Conservation (phyloP, 1,284 basidiomycete genomes). For the Moesziomyces parantarcticus region DNA sequence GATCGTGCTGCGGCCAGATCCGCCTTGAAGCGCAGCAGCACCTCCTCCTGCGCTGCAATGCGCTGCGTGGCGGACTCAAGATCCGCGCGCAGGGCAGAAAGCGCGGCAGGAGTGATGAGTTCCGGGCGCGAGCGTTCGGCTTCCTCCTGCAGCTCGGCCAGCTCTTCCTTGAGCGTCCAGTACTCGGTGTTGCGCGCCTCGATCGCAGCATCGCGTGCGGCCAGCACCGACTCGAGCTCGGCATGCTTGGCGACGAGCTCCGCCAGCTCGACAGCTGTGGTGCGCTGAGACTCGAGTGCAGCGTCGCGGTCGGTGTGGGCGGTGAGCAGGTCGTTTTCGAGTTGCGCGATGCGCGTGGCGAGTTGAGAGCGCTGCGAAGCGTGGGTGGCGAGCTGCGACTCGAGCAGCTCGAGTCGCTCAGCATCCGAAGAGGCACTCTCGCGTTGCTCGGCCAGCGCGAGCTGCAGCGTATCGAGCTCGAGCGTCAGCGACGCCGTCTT, state of each 20-base stretch:
- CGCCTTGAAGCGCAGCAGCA: constrained; percentile 17
- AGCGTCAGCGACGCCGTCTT: background rate
- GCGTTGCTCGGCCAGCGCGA: constrained; percentile 29
- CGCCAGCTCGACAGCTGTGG: background rate
- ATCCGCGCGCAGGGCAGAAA: constrained; percentile 2
- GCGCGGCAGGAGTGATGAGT: background rate
- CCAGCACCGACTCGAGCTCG: constrained; percentile 15
- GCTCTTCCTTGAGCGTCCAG: constrained; percentile 56
- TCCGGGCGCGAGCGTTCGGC: constrained; percentile 16
- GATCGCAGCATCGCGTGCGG: constrained; percentile 21
- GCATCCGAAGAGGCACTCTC: constrained; percentile 11
- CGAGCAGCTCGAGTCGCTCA: constrained; percentile 16
- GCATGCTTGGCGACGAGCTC: constrained; percentile 5
- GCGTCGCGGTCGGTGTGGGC: background rate
- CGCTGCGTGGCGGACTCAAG: background rate
- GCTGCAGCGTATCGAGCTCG: constrained; percentile 4
- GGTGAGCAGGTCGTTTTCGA: background rate
- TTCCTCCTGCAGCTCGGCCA: constrained; percentile 50
- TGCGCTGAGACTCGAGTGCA: background rate
- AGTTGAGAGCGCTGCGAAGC: background rate
- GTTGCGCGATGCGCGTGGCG: background rate
- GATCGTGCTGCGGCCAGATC: constrained; percentile 13
- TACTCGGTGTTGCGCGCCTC: constrained; percentile 38
- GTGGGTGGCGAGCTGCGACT: constrained; percentile 8
- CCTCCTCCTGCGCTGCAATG: constrained; percentile 10